Evolutionary conservation across 1,284 basidiomycete genomes (phyloP).

Genomic region (Ceratobasidium sp.): DNA sequence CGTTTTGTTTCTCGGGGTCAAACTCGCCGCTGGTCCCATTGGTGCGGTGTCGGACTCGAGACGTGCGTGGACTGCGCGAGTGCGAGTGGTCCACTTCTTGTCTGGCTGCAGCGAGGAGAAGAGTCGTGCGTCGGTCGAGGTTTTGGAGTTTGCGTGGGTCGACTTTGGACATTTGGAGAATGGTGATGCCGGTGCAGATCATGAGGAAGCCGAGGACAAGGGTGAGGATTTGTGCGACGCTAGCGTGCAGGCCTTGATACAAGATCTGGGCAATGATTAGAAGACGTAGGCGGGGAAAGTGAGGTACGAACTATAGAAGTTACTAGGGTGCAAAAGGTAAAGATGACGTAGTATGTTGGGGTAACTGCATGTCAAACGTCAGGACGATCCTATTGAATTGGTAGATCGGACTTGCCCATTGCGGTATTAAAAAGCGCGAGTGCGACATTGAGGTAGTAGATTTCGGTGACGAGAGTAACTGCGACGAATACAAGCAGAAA

Average conservation of each 20-base stretch:
- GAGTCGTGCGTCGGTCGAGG: slow-evolving; percentile 56
- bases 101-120: slow-evolving; percentile 54
- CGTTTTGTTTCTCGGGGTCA: slow-evolving; percentile 16
- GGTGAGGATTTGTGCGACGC: slow-evolving; percentile 76
- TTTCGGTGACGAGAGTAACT: slow-evolving; percentile 59
- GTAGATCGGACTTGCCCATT: slow-evolving; percentile 50
- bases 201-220: slow-evolving; percentile 90
- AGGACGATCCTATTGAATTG: slow-evolving; percentile 1
- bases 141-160: slow-evolving; percentile 56
- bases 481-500: slow-evolving; percentile 53
- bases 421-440: slow-evolving; percentile 70
- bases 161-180: slow-evolving; percentile 72
- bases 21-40: neutral
- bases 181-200: slow-evolving; percentile 72
- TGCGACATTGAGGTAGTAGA: slow-evolving; percentile 73
- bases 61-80: neutral
- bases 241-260: slow-evolving; percentile 68
- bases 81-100: slow-evolving; percentile 37
- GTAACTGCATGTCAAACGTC: slow-evolving; percentile 53
- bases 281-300: neutral
- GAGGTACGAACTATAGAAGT: slow-evolving; percentile 53
- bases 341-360: slow-evolving; percentile 67
- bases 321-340: slow-evolving; percentile 63
- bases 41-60: neutral
- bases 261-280: slow-evolving; percentile 54